Conservation (phyloP, 495 filamentous ascomycete species). For the Xylaria nigripes region DNA sequence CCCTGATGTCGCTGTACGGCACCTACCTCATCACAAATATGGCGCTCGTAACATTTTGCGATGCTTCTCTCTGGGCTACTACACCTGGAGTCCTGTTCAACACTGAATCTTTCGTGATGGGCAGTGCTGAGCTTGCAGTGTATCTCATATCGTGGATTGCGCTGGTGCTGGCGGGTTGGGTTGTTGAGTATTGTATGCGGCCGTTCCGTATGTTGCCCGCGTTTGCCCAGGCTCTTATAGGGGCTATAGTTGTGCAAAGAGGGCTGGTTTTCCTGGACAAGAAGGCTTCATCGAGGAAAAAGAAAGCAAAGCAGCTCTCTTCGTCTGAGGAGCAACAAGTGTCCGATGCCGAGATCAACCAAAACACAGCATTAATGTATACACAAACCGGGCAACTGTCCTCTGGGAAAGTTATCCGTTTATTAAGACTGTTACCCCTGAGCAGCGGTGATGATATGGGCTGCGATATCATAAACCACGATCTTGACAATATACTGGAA, state of each 20-base stretch:
- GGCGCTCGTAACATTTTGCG: constrained; percentile 2
- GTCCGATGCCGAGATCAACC: neutral
- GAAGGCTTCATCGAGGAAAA: neutral
- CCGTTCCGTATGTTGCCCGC: neutral
- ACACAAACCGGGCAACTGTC: neutral
- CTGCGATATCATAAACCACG: constrained; percentile 12
- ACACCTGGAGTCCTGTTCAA: neutral
- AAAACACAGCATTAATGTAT: constrained; percentile 3
- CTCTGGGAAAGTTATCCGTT: constrained; percentile 7
- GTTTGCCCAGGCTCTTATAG: neutral
- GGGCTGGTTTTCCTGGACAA: neutral
- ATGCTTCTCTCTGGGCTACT: constrained; percentile 4
- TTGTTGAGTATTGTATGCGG: neutral
- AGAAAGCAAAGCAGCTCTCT: neutral
- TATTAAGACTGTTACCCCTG: constrained; percentile 11
- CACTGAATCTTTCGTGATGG: neutral
- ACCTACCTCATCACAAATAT: neutral
- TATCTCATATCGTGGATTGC: neutral
- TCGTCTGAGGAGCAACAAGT: neutral
- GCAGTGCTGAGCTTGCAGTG: neutral
- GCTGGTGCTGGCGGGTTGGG: neutral
- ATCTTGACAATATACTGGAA: neutral
- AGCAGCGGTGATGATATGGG: neutral
- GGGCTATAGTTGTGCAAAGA: neutral
- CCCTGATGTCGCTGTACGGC: constrained; percentile 3